Conservation (phyloP, 2,329 filamentous ascomycete species). For the Cryphonectria japonica region DNA sequence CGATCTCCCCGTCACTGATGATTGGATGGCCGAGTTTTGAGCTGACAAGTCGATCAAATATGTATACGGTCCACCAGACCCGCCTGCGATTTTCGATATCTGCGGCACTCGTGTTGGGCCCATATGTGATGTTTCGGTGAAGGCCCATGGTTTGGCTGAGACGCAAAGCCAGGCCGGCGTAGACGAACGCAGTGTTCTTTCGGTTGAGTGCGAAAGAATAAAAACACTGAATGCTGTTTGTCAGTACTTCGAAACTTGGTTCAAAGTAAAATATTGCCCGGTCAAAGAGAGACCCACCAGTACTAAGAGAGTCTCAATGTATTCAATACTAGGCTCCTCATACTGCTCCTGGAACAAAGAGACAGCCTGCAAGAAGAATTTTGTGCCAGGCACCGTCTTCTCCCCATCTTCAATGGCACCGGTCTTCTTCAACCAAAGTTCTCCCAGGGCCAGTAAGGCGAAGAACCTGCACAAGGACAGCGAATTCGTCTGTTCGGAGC, state of each 20-base stretch:
- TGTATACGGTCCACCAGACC: conserved; percentile 42
- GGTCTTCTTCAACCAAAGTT: conserved; percentile 30
- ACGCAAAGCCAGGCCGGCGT: conserved; percentile 43
- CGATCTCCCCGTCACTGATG: conserved; percentile 47
- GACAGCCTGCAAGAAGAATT: conserved; percentile 42
- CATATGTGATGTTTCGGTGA: conserved; percentile 42
- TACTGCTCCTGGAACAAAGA: conserved; percentile 40
- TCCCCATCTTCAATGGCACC: conserved; percentile 27
- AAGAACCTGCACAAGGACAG: conserved; percentile 29
- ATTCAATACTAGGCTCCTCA: conserved; percentile 42
- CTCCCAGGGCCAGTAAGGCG: conserved; percentile 30
- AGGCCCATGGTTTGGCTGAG: conserved; percentile 42
- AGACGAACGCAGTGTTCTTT: conserved; percentile 43
- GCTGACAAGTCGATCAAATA: conserved; percentile 44
- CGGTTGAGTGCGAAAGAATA: conserved; percentile 45
- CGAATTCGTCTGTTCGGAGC: conserved; percentile 28
- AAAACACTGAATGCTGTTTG: conserved; percentile 36
- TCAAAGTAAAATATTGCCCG: not conserved
- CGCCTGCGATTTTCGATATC: conserved; percentile 38
- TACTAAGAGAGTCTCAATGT: conserved; percentile 44
- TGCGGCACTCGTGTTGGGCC: conserved; percentile 36
- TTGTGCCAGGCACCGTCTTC: conserved; percentile 41
- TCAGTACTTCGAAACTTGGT: conserved; percentile 6
- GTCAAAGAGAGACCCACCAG: conserved; percentile 36
- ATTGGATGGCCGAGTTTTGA: conserved; percentile 49